Conservation (phyloP, 2,329 filamentous ascomycete species). For the Exophiala sideris region DNA sequence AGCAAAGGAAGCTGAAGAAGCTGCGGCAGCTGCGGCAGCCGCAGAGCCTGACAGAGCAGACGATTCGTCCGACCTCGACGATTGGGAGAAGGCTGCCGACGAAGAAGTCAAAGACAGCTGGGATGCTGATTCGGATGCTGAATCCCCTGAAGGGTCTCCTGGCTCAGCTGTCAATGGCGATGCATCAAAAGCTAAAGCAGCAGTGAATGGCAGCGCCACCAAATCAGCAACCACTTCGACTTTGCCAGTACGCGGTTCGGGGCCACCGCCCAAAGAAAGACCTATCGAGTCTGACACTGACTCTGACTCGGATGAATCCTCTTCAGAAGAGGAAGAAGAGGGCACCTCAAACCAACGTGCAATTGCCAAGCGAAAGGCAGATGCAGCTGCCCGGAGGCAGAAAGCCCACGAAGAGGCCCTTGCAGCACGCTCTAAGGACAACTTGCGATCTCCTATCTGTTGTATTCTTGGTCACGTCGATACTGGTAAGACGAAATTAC, state of each 20-base stretch:
- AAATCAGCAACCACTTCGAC: constrained; percentile 9
- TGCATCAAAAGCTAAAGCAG: not conserved
- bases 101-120: constrained; percentile 88
- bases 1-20: constrained; percentile 70
- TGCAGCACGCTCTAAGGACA: constrained; percentile 85
- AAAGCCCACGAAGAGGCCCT: constrained; percentile 88
- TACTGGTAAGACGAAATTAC: constrained; percentile 98
- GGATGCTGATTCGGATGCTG: constrained; percentile 81
- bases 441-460: constrained; percentile 95
- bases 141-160: constrained; percentile 34
- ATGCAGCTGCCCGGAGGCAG: constrained; percentile 82
- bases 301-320: constrained; percentile 55
- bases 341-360: constrained; percentile 67
- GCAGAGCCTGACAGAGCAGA: constrained; percentile 61
- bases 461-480: constrained; percentile 99
- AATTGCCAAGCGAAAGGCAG: constrained; percentile 75
- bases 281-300: constrained; percentile 46
- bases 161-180: constrained; percentile 22
- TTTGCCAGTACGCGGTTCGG: constrained; percentile 11
- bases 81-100: constrained; percentile 80
- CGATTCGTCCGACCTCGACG: constrained; percentile 58
- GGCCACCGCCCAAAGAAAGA: constrained; percentile 16
- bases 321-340: constrained; percentile 62
- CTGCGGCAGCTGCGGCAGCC: constrained; percentile 73
- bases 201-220: constrained; percentile 5